Evolutionary conservation across 176 grass and related monocot genomes (phyloP).

Genomic region (Musa schizocarpa): DNA sequence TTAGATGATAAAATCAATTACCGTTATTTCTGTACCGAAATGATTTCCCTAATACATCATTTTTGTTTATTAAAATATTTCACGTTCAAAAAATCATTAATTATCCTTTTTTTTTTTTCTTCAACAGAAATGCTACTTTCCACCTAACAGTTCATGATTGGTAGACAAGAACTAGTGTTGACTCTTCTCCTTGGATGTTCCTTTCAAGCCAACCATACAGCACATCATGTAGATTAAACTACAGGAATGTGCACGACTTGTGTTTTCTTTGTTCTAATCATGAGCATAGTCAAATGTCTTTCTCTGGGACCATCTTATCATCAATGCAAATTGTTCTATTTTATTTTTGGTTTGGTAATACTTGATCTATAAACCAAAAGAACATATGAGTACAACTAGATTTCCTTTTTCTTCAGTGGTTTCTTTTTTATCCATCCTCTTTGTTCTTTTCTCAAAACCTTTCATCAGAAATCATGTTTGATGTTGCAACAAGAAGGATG

Average conservation of each 20-base stretch:
- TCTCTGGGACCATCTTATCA: too few relatives aligned
- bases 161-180: not conserved
- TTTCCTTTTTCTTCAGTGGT: too few relatives aligned
- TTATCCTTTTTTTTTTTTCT: not conserved
- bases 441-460: too few relatives aligned
- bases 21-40: not conserved
- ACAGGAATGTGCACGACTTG: not conserved
- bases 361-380: too few relatives aligned
- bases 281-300: not conserved
- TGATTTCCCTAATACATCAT: too few relatives aligned
- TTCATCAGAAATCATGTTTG: too few relatives aligned
- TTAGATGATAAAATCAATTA: not conserved
- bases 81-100: not conserved
- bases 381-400: too few relatives aligned
- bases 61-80: not conserved
- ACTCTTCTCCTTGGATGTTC: not conserved
- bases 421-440: too few relatives aligned
- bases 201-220: not conserved
- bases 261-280: not conserved
- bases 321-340: too few relatives aligned
- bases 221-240: not conserved
- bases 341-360: too few relatives aligned
- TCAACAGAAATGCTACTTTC: not conserved
- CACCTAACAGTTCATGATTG: not conserved
- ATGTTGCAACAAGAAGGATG: too few relatives aligned